Conservation (phyloP, 2,329 filamentous ascomycete species). For the Pezicula neosporulosa region DNA sequence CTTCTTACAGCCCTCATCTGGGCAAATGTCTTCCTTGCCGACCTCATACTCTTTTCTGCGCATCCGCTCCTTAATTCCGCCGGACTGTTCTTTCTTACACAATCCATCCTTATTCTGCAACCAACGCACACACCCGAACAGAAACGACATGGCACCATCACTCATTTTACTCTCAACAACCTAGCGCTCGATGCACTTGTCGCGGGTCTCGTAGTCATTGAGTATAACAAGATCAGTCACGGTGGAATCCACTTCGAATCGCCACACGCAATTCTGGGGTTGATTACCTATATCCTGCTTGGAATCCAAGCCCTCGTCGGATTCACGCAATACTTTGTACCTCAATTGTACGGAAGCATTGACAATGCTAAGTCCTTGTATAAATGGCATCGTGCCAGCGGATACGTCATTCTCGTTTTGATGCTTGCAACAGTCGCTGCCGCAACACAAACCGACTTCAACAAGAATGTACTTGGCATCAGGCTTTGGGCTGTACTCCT, state of each 20-base stretch:
- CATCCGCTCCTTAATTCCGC: slow-evolving; percentile 73
- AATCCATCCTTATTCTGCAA: slow-evolving; percentile 82
- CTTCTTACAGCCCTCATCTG: slow-evolving; percentile 76
- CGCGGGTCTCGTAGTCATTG: slow-evolving; percentile 67
- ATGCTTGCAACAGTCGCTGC: slow-evolving; percentile 71
- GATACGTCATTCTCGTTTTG: slow-evolving; percentile 70
- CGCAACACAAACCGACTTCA: slow-evolving; percentile 75
- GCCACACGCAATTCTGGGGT: slow-evolving; percentile 78
- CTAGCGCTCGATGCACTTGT: slow-evolving; percentile 49
- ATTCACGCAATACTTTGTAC: slow-evolving; percentile 76
- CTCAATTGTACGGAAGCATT: slow-evolving; percentile 71
- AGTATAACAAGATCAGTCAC: slow-evolving; percentile 77
- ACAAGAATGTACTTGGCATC: slow-evolving; percentile 63
- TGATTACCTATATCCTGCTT: slow-evolving; percentile 68
- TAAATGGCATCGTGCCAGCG: slow-evolving; percentile 81
- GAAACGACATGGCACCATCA: slow-evolving; percentile 57
- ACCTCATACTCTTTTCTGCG: slow-evolving; percentile 77
- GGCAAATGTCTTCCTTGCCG: slow-evolving; percentile 66
- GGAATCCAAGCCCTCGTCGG: slow-evolving; percentile 74
- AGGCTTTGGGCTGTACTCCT: slow-evolving; percentile 73
- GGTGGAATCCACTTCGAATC: slow-evolving; percentile 73
- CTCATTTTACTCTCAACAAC: slow-evolving; percentile 70
- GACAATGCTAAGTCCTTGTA: slow-evolving; percentile 79
- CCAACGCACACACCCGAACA: slow-evolving; percentile 76
- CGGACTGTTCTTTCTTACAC: slow-evolving; percentile 70